Base-by-base conservation (phyloP, 2,329 filamentous ascomycete species). In the Xylariaceae sp. region DNA sequence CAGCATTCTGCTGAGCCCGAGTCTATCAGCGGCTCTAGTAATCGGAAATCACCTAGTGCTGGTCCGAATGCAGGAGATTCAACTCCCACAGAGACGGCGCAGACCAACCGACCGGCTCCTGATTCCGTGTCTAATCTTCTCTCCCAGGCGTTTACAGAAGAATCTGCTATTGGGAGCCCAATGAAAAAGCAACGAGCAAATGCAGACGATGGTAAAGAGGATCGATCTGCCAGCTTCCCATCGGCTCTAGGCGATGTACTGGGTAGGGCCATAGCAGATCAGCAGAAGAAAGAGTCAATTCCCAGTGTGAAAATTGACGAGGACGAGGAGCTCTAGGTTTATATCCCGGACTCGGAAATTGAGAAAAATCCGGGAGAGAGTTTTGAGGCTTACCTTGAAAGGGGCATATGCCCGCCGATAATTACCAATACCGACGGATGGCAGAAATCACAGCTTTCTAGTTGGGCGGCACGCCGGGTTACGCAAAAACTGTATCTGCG, bases 181-280 rank as follows among this genome's bases (percentile, higher is more conserved):
- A 79, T 90, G 64, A 92, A 92, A 78, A 91, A 87, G 67, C 86
- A 89, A 53, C 80, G 89, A 29, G 82, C 86, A 1, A 89, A 85
- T 63, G 64, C 84, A 20, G 76, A 79, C 6, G 80, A 76, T 6
- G 70, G 75, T 32, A 72, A 78, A 47, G 74, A 73, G 42, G 73
- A 77, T 44, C 65, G 67, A 24, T 66, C 68, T 7, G 50, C 62
- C 13, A 67, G 65, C 15, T 74, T 76, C 54, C 72, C 73, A 20
- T 64, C 73, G 11, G 70, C 72, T 13, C 61, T 77, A 42, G 75
- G 74, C 23, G 73, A 77, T 59, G 70, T 77, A 44, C 67, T 77
- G 36, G 72, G 59, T 15, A 64, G 68, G 44, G 67, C 68, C n/a
- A 61, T 52, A 10, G 60, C 62, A 3, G 65, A 63, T 7, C 62